Base-by-base conservation (phyloP, 2,329 filamentous ascomycete genomes). In the Nannizziopsis arthrosporioides region DNA sequence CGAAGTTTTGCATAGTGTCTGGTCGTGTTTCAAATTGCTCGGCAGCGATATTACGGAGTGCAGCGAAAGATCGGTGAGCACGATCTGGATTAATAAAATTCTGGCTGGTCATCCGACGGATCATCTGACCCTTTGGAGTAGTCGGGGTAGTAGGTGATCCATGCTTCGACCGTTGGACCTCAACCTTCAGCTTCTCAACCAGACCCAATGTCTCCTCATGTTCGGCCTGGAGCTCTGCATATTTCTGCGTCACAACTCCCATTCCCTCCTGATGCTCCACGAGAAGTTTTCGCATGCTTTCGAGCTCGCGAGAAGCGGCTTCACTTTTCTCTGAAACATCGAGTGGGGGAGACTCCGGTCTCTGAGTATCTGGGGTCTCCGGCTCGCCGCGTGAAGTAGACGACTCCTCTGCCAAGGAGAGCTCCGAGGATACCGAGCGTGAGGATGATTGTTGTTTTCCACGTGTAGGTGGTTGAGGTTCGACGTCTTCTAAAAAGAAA, bases 71-170 rank as follows among this genome's bases (percentile, higher is more conserved):
- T 50, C 92, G 81, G 58, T 94, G 89, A 6, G 90, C 88, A 48
- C 90, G 84, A 65, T 98, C 92, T 53, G 89, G 85, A 10, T 60
- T 66, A 22, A 82, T 80, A 37, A 94, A 74, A 52, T 84, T 92
- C 64, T 94, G 88, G 62, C 87, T 94, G 2, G 88, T 94, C 69
- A 94, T 94, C 58, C 90, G 81, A 54, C 89, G 85, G 59, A 95
- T 89, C 56, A 94, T 80, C n/a, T 82, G 81, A 1, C 78, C 54
- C 46, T 65, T 68, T 8, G 78, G 74, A 30, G 79, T 76, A 4
- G 78, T 75, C n/a, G 82, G 81, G 0, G 27, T 72, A 68, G 51
- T 80, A 74, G 30, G 58, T 27, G 49, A 71, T 70, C 42, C 69
- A 68, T 59, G 74, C 56, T 82, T 84, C n/a, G 85, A 81, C 62